Conservation (phyloP, 1,284 basidiomycete genomes). For the Mrakiaceae sp. region DNA sequence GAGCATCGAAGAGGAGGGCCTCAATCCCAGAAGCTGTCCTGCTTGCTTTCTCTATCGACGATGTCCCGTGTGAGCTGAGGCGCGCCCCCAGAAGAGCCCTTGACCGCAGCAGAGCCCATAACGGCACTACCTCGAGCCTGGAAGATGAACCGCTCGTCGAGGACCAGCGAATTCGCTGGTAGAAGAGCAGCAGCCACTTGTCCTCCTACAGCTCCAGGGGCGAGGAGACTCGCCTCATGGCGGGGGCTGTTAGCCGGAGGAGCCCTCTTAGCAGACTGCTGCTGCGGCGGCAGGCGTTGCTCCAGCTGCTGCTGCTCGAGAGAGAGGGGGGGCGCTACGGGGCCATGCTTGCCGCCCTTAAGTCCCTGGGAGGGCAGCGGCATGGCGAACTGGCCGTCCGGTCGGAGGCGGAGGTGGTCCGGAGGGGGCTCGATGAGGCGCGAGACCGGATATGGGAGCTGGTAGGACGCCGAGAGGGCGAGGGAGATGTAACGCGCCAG, state of each 20-base stretch:
- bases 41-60: too few relatives aligned
- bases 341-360: slow-evolving; percentile 2
- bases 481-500: slow-evolving; percentile 68
- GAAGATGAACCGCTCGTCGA: slow-evolving; percentile 13
- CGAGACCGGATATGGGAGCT: slow-evolving; percentile 42
- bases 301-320: too few relatives aligned
- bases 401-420: neutral
- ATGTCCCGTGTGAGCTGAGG: too few relatives aligned
- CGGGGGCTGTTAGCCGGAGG: neutral
- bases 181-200: neutral
- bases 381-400: neutral
- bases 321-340: neutral
- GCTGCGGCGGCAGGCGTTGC: too few relatives aligned
- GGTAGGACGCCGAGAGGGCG: slow-evolving; percentile 50
- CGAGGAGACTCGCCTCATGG: neutral
- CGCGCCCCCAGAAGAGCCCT: too few relatives aligned
- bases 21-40: too few relatives aligned
- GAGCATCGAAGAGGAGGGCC: too few relatives aligned
- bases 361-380: slow-evolving; percentile 1
- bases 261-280: too few relatives aligned
- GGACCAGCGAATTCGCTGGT: too few relatives aligned
- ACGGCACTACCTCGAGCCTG: neutral
- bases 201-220: neutral
- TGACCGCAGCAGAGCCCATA: too few relatives aligned
- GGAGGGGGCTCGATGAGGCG: slow-evolving; percentile 14